Evolutionary conservation across 2,329 filamentous ascomycete genomes (phyloP).

Genomic region (Cercospora nicotianae): DNA sequence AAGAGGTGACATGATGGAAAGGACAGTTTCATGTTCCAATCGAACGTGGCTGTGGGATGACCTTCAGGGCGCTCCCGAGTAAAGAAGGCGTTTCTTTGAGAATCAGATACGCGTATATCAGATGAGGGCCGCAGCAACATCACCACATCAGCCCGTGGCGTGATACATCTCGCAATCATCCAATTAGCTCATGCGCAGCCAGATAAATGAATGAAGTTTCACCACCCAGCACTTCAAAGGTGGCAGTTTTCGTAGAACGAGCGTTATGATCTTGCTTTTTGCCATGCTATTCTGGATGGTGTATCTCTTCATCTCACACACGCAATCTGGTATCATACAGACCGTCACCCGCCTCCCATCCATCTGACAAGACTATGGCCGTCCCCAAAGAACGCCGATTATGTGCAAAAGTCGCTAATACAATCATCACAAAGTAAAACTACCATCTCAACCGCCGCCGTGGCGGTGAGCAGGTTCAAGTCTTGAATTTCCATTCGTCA

Average conservation of each 20-base stretch:
- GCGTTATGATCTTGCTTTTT: neutral
- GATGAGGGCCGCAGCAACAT: neutral
- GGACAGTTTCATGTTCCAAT: too few relatives aligned
- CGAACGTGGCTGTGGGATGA: too few relatives aligned
- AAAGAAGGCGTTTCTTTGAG: too few relatives aligned
- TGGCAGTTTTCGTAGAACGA: neutral
- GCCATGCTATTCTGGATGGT: neutral
- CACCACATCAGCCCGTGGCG: constrained; percentile 5
- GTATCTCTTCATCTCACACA: neutral
- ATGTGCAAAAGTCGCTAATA: constrained; percentile 15
- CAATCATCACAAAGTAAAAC: constrained; percentile 7
- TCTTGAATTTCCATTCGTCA: neutral
- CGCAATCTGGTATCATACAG: constrained; percentile 13
- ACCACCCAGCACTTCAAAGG: neutral
- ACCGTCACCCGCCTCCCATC: neutral
- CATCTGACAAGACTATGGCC: neutral
- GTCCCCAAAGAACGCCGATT: neutral
- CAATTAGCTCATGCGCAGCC: neutral
- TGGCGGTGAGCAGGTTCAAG: neutral
- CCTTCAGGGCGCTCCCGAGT: too few relatives aligned
- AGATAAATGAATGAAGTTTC: neutral
- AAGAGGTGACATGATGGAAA: too few relatives aligned
- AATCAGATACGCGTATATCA: neutral
- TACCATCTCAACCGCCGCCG: neutral
- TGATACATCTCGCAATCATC: constrained; percentile 12